Percentiles rank a stretch among this genome's conserved stretches.
phyloP scores from a whole-genome alignment of 208 protist species.

The Acanthamoeba healyi region DNA sequence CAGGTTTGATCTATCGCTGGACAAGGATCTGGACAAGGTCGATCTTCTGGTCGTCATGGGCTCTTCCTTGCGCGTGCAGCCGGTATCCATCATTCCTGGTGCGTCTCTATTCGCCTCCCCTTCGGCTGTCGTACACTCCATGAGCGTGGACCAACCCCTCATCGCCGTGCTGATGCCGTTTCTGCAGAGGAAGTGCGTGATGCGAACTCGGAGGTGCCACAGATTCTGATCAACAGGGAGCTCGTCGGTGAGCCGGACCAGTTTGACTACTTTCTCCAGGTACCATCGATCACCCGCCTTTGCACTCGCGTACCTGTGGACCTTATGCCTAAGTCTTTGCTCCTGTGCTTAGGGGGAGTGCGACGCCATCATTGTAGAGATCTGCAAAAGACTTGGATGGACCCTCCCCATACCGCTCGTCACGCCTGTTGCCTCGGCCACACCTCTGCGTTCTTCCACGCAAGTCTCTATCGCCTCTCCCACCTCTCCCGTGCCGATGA shows the following conservation, averaged over 20 bases:
- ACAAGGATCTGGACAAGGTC: conserved; percentile 73
- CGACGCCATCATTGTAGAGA: neutral
- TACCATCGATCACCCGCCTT: too few relatives aligned
- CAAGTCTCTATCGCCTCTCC: neutral
- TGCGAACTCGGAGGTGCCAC: conserved; percentile 72
- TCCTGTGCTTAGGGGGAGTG: neutral
- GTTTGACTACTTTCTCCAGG: conserved; percentile 76
- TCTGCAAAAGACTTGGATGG: neutral
- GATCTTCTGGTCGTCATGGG: conserved; percentile 88
- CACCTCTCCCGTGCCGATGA: neutral
- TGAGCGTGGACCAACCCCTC: too few relatives aligned
- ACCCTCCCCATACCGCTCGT: neutral
- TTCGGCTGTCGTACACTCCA: too few relatives aligned
- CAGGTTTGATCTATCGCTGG: conserved; percentile 74
- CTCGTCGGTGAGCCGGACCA: conserved; percentile 44
- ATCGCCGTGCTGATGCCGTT: neutral
- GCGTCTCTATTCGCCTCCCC: neutral
- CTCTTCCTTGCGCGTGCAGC: conserved; percentile 86
- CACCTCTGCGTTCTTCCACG: neutral
- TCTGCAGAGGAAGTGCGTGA: neutral
- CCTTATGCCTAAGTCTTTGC: too few relatives aligned
- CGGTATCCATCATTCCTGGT: conserved; percentile 77
- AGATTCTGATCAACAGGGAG: conserved; percentile 88
- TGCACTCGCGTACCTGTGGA: too few relatives aligned
- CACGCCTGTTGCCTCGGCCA: neutral